A percentile compares a stretch with the other conserved stretches of the same genome.
Conservation (phyloP, 768 basidiomycete species). For the Lactarius hengduanensis region DNA sequence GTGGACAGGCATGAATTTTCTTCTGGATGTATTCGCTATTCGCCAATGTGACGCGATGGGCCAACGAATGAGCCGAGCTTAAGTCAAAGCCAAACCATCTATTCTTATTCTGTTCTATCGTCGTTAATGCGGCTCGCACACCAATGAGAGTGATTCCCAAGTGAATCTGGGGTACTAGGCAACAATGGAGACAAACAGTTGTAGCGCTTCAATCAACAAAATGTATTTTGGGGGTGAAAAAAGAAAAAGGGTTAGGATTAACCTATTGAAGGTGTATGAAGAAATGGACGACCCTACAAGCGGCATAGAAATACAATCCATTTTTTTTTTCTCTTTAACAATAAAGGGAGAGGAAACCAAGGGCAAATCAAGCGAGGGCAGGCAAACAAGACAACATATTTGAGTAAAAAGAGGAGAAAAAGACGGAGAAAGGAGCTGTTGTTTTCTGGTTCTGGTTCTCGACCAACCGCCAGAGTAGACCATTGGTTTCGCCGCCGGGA, state of each 20-base stretch:
- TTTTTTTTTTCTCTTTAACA: conserved; percentile 3
- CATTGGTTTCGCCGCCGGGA: too few relatives aligned
- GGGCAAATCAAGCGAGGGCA: background rate
- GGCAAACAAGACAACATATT: background rate
- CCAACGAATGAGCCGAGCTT: background rate
- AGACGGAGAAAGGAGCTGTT: background rate
- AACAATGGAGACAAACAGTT: background rate
- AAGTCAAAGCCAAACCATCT: background rate
- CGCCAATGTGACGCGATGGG: background rate
- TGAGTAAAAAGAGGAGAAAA: background rate
- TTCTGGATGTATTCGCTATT: conserved; percentile 8
- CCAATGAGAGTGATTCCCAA: background rate
- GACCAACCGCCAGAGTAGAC: background rate
- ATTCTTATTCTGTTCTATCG: background rate
- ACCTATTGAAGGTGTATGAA: conserved; percentile 13
- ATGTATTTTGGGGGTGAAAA: background rate
- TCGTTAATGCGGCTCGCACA: background rate
- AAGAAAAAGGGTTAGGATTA: conserved; percentile 9
- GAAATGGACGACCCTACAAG: background rate
- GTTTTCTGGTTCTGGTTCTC: background rate
- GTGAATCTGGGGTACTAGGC: too few relatives aligned
- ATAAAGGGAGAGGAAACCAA: background rate
- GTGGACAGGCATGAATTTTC: background rate
- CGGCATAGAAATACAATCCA: conserved; percentile 1
- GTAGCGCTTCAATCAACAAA: background rate